Percentiles rank a stretch among this genome's conserved stretches.
phyloP scores from a whole-genome alignment of 2,329 filamentous ascomycete genomes.

The Colletotrichum scovillei region DNA sequence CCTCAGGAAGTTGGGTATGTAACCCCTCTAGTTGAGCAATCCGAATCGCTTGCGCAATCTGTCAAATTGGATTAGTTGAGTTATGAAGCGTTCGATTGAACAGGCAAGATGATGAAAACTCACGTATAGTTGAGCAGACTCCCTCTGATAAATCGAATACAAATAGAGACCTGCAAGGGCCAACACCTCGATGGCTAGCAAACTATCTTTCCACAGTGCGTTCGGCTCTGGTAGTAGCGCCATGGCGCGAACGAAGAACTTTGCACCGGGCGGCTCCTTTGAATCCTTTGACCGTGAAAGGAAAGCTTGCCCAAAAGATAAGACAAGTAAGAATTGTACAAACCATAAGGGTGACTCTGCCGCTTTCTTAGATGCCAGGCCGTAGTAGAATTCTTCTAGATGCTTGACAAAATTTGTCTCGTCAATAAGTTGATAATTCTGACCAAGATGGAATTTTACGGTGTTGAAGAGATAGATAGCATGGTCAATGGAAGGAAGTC shows the following conservation, averaged over 20 bases:
- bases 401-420: slow-evolving; percentile 44
- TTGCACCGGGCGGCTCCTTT: slow-evolving; percentile 14
- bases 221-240: slow-evolving; percentile 48
- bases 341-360: no score
- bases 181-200: slow-evolving; percentile 50
- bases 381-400: slow-evolving; percentile 37
- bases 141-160: slow-evolving; percentile 50
- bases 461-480: slow-evolving; percentile 41
- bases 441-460: slow-evolving; percentile 52
- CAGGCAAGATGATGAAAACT: slow-evolving; percentile 11
- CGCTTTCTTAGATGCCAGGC: no score
- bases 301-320: no score
- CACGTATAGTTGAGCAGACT: slow-evolving; percentile 41
- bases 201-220: slow-evolving; percentile 49
- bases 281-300: no score
- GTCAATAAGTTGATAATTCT: slow-evolving; percentile 49
- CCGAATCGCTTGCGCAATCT: slow-evolving; percentile 53
- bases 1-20: slow-evolving; percentile 52
- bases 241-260: slow-evolving; percentile 48
- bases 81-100: not conserved
- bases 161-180: slow-evolving; percentile 50
- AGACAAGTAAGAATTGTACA: no score
- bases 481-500: no score
- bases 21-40: slow-evolving; percentile 54
- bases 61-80: not conserved